phyloP scores from a whole-genome alignment of 331 rosid genomes.

The Dryas integrifolia region DNA sequence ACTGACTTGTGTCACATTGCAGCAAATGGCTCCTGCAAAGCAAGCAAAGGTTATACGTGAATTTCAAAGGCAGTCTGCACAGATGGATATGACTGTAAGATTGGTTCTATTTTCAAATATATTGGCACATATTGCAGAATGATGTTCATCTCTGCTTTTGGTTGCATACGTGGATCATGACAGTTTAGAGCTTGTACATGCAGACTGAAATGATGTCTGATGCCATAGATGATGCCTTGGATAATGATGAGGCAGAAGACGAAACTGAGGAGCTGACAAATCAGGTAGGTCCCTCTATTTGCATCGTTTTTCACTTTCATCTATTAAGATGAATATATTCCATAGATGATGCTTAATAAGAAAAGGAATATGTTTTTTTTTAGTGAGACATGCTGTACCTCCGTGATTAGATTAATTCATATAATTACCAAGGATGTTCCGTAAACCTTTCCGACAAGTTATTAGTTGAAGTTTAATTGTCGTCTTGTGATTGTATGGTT shows the following conservation, averaged over 20 bases:
- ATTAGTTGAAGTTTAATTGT: not conserved
- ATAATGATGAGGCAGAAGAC: conserved; percentile 93
- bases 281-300: conserved; percentile 52
- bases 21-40: conserved; percentile 93
- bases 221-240: conserved; percentile 88
- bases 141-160: conserved; percentile 6
- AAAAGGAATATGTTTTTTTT: not conserved
- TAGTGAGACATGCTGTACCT: not conserved
- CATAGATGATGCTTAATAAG: not conserved
- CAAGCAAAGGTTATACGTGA: conserved; percentile 75
- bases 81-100: conserved; percentile 99
- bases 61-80: conserved; percentile 94
- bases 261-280: conserved; percentile 94
- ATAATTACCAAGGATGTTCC: not conserved
- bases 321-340: not conserved
- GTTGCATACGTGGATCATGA: conserved; percentile 27
- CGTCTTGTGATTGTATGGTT: not conserved
- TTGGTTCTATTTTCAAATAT: conserved; percentile 21
- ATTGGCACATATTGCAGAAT: conserved; percentile 1
- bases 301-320: conserved; percentile 10
- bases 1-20: conserved; percentile 40
- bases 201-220: conserved; percentile 99
- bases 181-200: conserved; percentile 25
- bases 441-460: not conserved
- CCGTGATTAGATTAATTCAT: not conserved